Evolutionary conservation across 176 grass and related monocot species (phyloP).

Genomic region (Triticum timopheevii): DNA sequence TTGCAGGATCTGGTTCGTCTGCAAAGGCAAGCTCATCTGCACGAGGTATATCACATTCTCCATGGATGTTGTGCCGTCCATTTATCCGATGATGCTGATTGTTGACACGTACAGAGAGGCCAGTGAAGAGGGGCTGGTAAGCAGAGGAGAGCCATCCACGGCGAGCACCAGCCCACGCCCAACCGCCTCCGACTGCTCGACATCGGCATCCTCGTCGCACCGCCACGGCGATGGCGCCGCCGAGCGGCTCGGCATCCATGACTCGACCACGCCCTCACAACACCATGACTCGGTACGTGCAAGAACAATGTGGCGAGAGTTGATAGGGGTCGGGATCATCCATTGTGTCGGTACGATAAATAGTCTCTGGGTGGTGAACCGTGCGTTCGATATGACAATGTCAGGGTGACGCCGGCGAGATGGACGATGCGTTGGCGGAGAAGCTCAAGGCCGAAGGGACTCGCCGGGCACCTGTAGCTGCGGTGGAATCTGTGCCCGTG

Average conservation of each 20-base stretch:
- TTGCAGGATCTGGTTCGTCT: neutral
- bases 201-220: constrained; percentile 10
- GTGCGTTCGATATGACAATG: neutral
- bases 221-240: neutral
- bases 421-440: constrained; percentile 32
- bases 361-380: neutral
- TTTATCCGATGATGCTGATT: neutral
- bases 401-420: constrained; percentile 28
- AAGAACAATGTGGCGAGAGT: neutral
- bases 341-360: too few species aligned
- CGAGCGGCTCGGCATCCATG: neutral
- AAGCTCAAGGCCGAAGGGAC: constrained; percentile 26
- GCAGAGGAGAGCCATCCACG: constrained; percentile 33
- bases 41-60: neutral
- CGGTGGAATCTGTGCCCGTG: neutral
- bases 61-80: neutral
- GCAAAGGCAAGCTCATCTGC: neutral
- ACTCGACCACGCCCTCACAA: neutral
- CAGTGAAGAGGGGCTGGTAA: constrained; percentile 1
- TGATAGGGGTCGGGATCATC: neutral
- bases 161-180: constrained; percentile 37
- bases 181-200: constrained; percentile 18
- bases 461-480: neutral
- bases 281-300: constrained; percentile 20
- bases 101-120: constrained; percentile 30